Percentiles rank a stretch among this genome's conserved stretches.
Conservation (phyloP, 1,284 basidiomycete genomes). For the Termitomyces sp. region DNA sequence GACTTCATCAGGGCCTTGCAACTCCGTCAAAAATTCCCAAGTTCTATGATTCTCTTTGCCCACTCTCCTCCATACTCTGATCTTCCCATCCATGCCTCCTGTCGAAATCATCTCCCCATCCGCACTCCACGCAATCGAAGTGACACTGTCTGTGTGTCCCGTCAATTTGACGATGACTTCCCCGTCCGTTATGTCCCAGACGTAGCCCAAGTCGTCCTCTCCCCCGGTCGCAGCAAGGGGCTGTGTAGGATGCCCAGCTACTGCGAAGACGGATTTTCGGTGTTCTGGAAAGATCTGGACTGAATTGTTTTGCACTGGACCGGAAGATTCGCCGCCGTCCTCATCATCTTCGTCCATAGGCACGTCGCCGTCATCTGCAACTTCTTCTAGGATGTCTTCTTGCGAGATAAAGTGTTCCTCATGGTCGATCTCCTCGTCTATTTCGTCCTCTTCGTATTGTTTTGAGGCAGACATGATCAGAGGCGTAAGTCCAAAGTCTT, state of each 20-base stretch:
- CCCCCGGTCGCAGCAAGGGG: slow-evolving; percentile 89
- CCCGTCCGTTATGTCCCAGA: slow-evolving; percentile 88
- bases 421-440: slow-evolving; percentile 34
- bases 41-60: slow-evolving; percentile 66
- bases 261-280: slow-evolving; percentile 76
- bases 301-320: slow-evolving; percentile 50
- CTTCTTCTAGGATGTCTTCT: slow-evolving; percentile 60
- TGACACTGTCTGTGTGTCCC: slow-evolving; percentile 92
- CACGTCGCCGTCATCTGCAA: slow-evolving; percentile 62
- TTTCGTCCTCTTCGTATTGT: slow-evolving; percentile 29
- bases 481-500: background rate
- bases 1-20: slow-evolving; percentile 94
- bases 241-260: slow-evolving; percentile 83
- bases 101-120: slow-evolving; percentile 94
- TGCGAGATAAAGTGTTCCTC: slow-evolving; percentile 52
- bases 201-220: slow-evolving; percentile 92
- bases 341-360: slow-evolving; percentile 72
- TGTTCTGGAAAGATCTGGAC: slow-evolving; percentile 64
- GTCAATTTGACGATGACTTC: slow-evolving; percentile 79
- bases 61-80: slow-evolving; percentile 86
- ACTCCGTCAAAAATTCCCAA: slow-evolving; percentile 91
- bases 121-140: slow-evolving; percentile 71
- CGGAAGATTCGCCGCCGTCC: slow-evolving; percentile 40
- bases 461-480: slow-evolving; percentile 27
- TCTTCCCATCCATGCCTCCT: slow-evolving; percentile 95